Base-by-base conservation (phyloP, 2,329 filamentous ascomycete species). In the Aspergillus felis region DNA sequence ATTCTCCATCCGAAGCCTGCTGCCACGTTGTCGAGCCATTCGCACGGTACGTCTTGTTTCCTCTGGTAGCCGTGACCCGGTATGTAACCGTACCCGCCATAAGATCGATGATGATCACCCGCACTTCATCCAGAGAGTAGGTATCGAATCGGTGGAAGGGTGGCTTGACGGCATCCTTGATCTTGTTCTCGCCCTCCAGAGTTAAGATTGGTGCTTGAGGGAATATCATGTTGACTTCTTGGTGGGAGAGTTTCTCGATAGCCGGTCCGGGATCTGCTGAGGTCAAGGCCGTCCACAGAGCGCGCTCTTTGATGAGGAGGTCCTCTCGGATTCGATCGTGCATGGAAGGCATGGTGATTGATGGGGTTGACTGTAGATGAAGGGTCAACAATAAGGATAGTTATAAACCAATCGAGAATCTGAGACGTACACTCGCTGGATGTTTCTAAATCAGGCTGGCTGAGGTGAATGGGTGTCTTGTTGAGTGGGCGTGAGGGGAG, bases 261-360 rank as follows among this genome's bases (percentile, higher is more conserved):
- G 71, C 71, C 2, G 71, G 67, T 5, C 62, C 71, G 0, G 72
- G 72, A 49, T 73, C 68, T 14, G 72, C 72, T 0, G 70, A 74
- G 8, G 72, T 75, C 17, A 75, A 61, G 1, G 72, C 70, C 5
- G 71, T 73, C 72, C 72, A 75, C 7, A 75, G 66, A 0, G 67
- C 66, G n/a, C 67, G 71, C 57, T 74, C 71, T 54, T 72, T 71
- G 56, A 64, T 59, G 51, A 71, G 60, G 51, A 75, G 64, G 50
- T 74, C 71, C 14, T 73, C 61, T 44, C 69, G 68, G 60, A 74
- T 75, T 14, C 71, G 70, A 24, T 74, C 70, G 66, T 74, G 69
- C 49, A 75, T 74, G 35, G 66, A 59, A 29, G 71, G 66, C 72
- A 75, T 75, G 53, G 44, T 60, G 42, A 24, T 9, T 20, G 42